Percentiles rank a stretch among this genome's conserved stretches.
Evolutionary conservation across 1,284 basidiomycete genomes (phyloP).

Genomic region (Cryptococcus amylolentus): DNA sequence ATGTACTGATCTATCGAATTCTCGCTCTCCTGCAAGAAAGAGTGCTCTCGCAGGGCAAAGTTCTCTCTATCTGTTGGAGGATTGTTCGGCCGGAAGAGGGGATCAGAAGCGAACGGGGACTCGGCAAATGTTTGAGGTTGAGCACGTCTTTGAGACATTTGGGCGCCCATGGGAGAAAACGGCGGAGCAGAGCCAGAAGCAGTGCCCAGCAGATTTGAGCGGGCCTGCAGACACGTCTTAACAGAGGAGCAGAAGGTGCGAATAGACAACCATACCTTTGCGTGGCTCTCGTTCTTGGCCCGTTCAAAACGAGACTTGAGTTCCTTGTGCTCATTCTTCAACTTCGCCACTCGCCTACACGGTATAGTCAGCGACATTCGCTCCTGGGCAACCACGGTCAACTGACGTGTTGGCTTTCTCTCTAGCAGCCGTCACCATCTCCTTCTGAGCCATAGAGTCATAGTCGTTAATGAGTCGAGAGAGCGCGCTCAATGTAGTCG

Average conservation of each 20-base stretch:
- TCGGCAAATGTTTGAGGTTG: slow-evolving; percentile 26
- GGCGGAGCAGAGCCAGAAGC: slow-evolving; percentile 37
- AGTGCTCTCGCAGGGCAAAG: slow-evolving; percentile 77
- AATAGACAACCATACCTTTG: slow-evolving; percentile 26
- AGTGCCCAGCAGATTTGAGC: slow-evolving; percentile 37
- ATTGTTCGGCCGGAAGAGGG: slow-evolving; percentile 52
- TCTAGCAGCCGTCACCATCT: slow-evolving; percentile 88
- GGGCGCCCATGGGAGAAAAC: slow-evolving; percentile 50
- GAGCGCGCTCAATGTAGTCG: slow-evolving; percentile 86
- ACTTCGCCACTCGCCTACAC: slow-evolving; percentile 49
- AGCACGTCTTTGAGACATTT: slow-evolving; percentile 17
- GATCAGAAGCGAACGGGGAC: slow-evolving; percentile 51
- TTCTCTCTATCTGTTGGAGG: slow-evolving; percentile 61
- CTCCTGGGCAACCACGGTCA: not conserved
- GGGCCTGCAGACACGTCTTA: slow-evolving; percentile 20
- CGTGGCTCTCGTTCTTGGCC: slow-evolving; percentile 45
- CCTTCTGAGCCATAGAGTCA: slow-evolving; percentile 88
- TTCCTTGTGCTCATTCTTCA: slow-evolving; percentile 51
- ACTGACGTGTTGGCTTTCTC: slow-evolving; percentile 87
- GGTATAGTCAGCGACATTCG: not conserved
- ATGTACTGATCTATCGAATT: slow-evolving; percentile 80
- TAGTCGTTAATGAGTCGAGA: slow-evolving; percentile 91
- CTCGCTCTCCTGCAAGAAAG: slow-evolving; percentile 77
- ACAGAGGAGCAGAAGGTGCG: not conserved
- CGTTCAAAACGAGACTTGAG: slow-evolving; percentile 51